A percentile compares a stretch with the other conserved stretches of the same genome.
phyloP scores from a whole-genome alignment of 2,329 filamentous ascomycete genomes.

The Paraphoma sp. region DNA sequence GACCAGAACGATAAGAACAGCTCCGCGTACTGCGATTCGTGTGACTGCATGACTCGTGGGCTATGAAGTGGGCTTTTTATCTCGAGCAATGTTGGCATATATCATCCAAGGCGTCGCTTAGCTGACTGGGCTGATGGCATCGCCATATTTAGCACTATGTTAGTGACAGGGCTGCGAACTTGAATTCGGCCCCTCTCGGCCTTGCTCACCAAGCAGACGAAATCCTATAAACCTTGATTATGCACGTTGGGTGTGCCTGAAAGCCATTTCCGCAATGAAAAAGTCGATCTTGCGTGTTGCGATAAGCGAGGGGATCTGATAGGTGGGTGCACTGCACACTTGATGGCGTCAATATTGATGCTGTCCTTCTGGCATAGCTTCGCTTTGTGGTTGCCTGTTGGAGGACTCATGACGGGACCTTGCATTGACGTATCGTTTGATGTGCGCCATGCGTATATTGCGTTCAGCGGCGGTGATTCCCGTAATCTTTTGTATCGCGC shows the following conservation, averaged over 20 bases:
- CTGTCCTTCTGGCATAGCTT: constrained; percentile 1
- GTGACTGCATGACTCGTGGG: not conserved
- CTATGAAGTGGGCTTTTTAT: not conserved
- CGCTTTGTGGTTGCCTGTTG: not conserved
- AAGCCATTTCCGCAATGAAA: constrained; percentile 1
- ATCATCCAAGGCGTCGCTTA: not conserved
- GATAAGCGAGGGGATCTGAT: constrained; percentile 19
- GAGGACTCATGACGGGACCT: constrained; percentile 4
- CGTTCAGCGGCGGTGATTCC: not conserved
- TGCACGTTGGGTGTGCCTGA: not conserved
- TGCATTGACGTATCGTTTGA: constrained; percentile 8
- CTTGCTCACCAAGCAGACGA: not conserved
- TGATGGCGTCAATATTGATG: constrained; percentile 9
- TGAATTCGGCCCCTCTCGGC: not conserved
- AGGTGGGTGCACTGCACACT: constrained; percentile 5
- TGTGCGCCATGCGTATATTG: not conserved
- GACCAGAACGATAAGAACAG: not conserved
- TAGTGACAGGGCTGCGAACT: not conserved
- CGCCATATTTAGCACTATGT: not conserved
- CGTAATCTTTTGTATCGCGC: not conserved
- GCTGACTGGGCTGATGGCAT: not conserved
- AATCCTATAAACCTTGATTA: not conserved
- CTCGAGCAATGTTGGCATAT: not conserved
- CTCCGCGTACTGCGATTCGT: not conserved
- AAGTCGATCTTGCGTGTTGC: not conserved